Evolutionary conservation across 495 filamentous ascomycete species (phyloP), one percentile per base, ranked within the genome.

Genomic region (Hypoxylon cercidicola): DNA sequence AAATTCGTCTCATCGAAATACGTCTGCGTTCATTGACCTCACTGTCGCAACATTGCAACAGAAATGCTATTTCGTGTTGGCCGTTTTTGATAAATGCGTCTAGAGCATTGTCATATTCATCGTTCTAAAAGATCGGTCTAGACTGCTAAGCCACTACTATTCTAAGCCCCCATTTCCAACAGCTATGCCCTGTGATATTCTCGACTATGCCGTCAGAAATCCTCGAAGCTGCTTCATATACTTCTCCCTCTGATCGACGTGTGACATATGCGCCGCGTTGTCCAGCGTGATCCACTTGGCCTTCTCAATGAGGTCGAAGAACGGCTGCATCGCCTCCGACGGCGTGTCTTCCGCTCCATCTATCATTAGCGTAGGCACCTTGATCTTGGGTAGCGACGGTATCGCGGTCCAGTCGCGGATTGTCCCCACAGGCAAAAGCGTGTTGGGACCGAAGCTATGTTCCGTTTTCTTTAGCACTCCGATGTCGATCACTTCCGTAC

Each of bases 291-390:
- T 66, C 83, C 82, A 86, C 51, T 77, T 82, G 10, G 78, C 79
- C 20, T 79, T 79, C 9, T 62, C 21, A 28, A 80, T 80, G 6
- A 68, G 53, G 5, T 75, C 41, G 49, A 84, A 84, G 66, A 78
- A 85, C 0, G 81, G 78, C 50, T 68, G 65, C 34, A 79, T 70
- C 5, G 71, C 69, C 1, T 85, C 82, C 51, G 78, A 74, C 0
- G 78, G 77, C 51, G 81, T 78, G 46, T 86, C 84, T 35, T 81
- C 77, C 0, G 72, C 57, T 2, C 82, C 84, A 52, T 87, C 85
- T 19, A 81, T 74, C 3, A 87, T 60, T 7, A 85, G 69, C 2
- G 78, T 80, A 1, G 71, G 63, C 0, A 71, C 78, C 4, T 65
- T 66, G 44, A 85, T 82, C 12, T 75, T 69, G 20, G 62, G 55